Evolutionary conservation across 1,139 yeast species (phyloP), one percentile per base, ranked within the genome.

Genomic region (Geotrichum restrictum): DNA sequence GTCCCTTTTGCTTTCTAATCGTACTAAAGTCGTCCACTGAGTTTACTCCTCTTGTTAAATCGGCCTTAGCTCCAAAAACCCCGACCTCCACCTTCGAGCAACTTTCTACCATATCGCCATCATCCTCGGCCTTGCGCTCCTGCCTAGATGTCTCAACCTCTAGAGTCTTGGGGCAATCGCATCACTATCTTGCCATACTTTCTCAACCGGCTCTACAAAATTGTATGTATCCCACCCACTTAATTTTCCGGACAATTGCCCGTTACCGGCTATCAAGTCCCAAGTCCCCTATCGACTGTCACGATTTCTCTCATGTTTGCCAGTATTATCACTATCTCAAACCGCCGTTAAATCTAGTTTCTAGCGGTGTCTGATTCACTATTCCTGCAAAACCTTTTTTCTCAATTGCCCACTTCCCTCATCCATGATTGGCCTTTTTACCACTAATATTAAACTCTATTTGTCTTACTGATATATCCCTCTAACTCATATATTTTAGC

Each of bases 401-500:
- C 32, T 31, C 7, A 11, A 3, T n/a, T 21, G 11, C 36, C 22
- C 29, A 3, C 29, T 8, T 27, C 19, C 31, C 18, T 16, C 34
- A 2, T 11, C 14, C 16, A 18, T 42, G 27, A 10, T 16, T 42
- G 11, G 14, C 21, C 7, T 27, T 41, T 13, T 41, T 5, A 21
- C 34, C 21, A n/a, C 5, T 29, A 11, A 14, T 22, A 18, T 32
- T 16, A 32, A 43, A 43, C 47, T 33, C 21, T 43, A 43, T 43
- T 31, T 24, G 8, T 8, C 29, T 24, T 24, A 5, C 8, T 24
- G 8, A 24, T 5, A 24, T 5, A 24, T 24, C 5, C 29, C 29
- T 24, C 29, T 24, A 24, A 24, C 29, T 24, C 29, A 13, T 34
- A 11, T 5, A 22, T 33, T 37, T 14, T 48, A 64, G 67, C 59